Evolutionary conservation across 495 filamentous ascomycete species (phyloP), one percentile per base, ranked within the genome.

Genomic region (Diplogelasinospora grovesii): DNA sequence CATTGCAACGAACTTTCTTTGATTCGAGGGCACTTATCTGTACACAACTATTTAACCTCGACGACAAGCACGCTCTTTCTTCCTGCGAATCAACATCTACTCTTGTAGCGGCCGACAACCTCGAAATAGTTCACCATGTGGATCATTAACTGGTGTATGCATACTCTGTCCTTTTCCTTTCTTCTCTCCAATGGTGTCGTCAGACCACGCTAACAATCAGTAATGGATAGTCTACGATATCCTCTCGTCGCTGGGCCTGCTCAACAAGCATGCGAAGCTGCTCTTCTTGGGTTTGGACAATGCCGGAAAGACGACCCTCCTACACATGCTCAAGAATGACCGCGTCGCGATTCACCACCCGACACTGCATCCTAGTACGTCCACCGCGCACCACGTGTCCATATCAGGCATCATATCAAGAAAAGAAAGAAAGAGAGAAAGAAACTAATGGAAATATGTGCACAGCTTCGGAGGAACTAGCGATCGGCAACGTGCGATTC

Each of bases 141-240:
- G 89, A 83, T 97, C 60, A 61, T 94, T 50, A 87, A 87, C 78
- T 97, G 90, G 89, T 94, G 86, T 92, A 85, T 63, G 85, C 73
- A 43, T 5, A 32, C 18, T 34, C 24, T n/a, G n/a, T n/a, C n/a
- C n/a, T n/a, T n/a, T n/a, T n/a, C n/a, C n/a, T n/a, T n/a, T n/a
- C n/a, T n/a, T n/a, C n/a, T n/a, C n/a, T n/a, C n/a, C n/a, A 20
- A 38, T 40, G 21, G 37, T 38, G 43, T 31, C 36, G 20, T 39
- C 33, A 29, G 5, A 23, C 36, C 8, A 25, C 39, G 35, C 32
- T 22, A 38, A 52, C 48, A 97, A n/a, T n/a, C n/a, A n/a, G n/a
- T n/a, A n/a, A n/a, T n/a, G n/a, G n/a, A n/a, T n/a, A n/a, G 92
- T 96, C 68, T 95, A 81, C 73, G 89, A 97, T 71, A 68, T 95